These are phyloP conservation scores for Fabrea salina DNA, from an alignment of 169 alveolate genomes.

Conservation along the genomic window DNA sequence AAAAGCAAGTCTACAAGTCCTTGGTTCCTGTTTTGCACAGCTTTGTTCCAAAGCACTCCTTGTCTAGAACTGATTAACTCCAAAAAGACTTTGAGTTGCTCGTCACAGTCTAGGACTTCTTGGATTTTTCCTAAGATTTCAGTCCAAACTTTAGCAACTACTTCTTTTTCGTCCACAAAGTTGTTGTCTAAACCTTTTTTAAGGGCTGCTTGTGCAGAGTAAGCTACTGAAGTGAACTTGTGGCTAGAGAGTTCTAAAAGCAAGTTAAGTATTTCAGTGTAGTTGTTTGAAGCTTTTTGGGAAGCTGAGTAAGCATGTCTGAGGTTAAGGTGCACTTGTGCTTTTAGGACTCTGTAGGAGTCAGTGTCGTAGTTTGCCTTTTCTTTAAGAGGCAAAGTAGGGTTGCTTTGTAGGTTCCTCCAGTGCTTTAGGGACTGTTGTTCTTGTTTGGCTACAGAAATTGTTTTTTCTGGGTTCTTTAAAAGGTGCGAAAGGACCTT, in stretches of 20 bases:
- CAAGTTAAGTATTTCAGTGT: background rate
- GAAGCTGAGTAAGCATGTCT: background rate
- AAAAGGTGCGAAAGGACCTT: no score
- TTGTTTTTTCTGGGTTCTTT: no score
- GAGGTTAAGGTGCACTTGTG: background rate
- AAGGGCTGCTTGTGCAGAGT: background rate
- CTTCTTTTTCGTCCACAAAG: background rate
- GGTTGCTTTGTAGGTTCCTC: background rate
- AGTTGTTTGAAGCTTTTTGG: background rate
- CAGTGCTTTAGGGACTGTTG: background rate
- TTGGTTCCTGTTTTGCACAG: background rate
- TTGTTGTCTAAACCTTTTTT: background rate
- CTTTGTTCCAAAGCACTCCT: conserved; percentile 1
- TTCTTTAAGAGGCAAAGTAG: background rate
- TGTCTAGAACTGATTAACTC: background rate
- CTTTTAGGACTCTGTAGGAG: background rate
- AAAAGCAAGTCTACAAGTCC: background rate
- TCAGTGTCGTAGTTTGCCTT: background rate
- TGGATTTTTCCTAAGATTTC: background rate
- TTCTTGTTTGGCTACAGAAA: background rate
- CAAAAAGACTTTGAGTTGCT: background rate
- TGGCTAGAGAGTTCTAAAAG: background rate
- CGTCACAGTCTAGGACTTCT: background rate
- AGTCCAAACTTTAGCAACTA: background rate
- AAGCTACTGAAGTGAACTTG: background rate